These are phyloP conservation scores for Chimonanthus salicifolius DNA, from an alignment of 164 flowering plant genomes.

Conservation along the genomic window DNA sequence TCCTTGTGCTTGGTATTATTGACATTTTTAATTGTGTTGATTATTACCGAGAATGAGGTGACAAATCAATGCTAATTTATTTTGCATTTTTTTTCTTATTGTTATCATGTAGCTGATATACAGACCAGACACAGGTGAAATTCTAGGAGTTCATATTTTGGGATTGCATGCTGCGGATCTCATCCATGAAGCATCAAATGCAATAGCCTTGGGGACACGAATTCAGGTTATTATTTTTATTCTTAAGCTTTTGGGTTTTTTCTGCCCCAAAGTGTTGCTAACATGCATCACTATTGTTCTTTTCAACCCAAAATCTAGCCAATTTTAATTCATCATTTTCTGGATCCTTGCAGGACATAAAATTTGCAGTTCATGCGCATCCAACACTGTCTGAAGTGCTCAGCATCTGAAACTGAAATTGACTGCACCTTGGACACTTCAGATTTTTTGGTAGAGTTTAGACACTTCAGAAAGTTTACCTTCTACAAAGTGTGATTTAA, in stretches of 20 bases:
- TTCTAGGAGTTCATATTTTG: constrained; percentile 95
- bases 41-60: not conserved
- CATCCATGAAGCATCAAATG: constrained; percentile 98
- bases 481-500: not conserved
- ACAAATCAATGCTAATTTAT: not conserved
- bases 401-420: not conserved
- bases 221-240: constrained; percentile 54
- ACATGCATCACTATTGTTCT: not conserved
- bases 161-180: constrained; percentile 99
- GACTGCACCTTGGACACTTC: not conserved
- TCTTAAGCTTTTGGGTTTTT: not conserved
- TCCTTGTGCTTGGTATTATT: constrained; percentile 1
- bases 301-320: no score
- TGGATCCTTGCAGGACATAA: constrained; percentile 59
- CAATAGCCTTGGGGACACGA: constrained; percentile 84
- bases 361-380: constrained; percentile 91
- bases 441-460: not conserved
- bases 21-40: not conserved
- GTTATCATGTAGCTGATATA: constrained; percentile 69
- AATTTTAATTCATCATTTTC: not conserved
- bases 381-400: constrained; percentile 97
- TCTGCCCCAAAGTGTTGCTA: no score
- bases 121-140: constrained; percentile 96
- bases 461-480: not conserved
- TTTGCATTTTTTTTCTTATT: not conserved